Percentiles rank a stretch among this genome's conserved stretches.
phyloP scores from a whole-genome alignment of 352 stramenopile genomes.

The Globisporangium paroecandrum region DNA sequence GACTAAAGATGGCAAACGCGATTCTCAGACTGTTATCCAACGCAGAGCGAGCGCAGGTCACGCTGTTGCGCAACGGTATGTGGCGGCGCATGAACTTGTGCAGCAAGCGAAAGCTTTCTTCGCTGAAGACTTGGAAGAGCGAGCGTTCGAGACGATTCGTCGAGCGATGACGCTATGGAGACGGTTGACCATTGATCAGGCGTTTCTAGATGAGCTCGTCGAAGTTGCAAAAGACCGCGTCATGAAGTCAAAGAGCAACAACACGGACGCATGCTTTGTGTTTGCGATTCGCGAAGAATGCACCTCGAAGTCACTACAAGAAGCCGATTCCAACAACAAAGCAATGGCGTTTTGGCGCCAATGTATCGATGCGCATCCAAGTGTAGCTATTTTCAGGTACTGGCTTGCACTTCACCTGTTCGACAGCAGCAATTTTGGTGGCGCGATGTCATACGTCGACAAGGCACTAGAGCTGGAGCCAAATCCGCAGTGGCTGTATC shows the following conservation, averaged over 20 bases:
- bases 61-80: slow-evolving; percentile 5
- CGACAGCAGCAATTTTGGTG: not conserved
- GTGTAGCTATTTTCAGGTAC: slow-evolving; percentile 10
- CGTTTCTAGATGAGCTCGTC: slow-evolving; percentile 5
- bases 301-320: not conserved
- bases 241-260: not conserved
- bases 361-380: slow-evolving; percentile 1
- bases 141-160: slow-evolving; percentile 6
- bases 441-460: not conserved
- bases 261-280: slow-evolving; percentile 1
- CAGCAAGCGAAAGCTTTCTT: slow-evolving; percentile 1
- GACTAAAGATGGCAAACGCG: not conserved
- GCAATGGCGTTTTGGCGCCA: slow-evolving; percentile 1
- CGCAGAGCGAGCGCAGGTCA: not conserved
- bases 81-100: slow-evolving; percentile 4
- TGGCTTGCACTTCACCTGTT: slow-evolving; percentile 1
- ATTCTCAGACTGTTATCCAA: not conserved
- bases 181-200: not conserved
- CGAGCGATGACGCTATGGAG: slow-evolving; percentile 6
- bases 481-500: slow-evolving; percentile 12
- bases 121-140: not conserved
- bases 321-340: not conserved
- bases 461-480: slow-evolving; percentile 8
- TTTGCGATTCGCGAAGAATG: slow-evolving; percentile 3
- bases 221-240: not conserved